Evolutionary conservation across 305 asterid genomes (phyloP).

Genomic region (Stenogyne calaminthoides): DNA sequence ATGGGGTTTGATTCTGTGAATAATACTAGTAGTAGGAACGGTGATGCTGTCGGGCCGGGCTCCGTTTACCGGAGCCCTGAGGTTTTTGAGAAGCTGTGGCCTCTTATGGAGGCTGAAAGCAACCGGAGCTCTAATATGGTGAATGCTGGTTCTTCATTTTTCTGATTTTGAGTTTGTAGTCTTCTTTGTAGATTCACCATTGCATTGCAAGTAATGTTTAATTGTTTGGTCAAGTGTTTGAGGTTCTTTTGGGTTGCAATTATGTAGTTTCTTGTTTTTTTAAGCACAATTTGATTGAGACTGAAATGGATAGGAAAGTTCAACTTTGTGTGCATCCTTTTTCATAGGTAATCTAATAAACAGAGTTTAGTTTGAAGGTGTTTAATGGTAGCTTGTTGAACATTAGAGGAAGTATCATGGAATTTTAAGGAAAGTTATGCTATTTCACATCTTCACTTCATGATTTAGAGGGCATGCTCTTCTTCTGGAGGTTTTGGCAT

Average conservation of each 20-base stretch:
- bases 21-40: conserved; percentile 33
- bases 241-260: conserved; percentile 15
- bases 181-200: conserved; percentile 7
- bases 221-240: background rate
- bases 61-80: conserved; percentile 85
- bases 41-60: conserved; percentile 68
- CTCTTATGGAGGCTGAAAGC: conserved; percentile 84
- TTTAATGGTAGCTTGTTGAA: too few relatives aligned
- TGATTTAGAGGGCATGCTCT: background rate
- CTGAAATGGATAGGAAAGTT: conserved; percentile 25
- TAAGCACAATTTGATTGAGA: conserved; percentile 15
- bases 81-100: conserved; percentile 92
- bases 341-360: background rate
- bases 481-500: background rate
- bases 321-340: background rate
- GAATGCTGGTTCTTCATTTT: conserved; percentile 14
- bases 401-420: too few relatives aligned
- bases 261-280: too few relatives aligned
- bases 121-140: conserved; percentile 80
- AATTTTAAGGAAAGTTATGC: background rate
- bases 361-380: background rate
- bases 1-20: conserved; percentile 59
- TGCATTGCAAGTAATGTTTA: conserved; percentile 4
- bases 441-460: too few relatives aligned
- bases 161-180: conserved; percentile 3